These are phyloP conservation scores for Eimeria zaria DNA, from an alignment of 169 alveolate species.

Conservation along the genomic window DNA sequence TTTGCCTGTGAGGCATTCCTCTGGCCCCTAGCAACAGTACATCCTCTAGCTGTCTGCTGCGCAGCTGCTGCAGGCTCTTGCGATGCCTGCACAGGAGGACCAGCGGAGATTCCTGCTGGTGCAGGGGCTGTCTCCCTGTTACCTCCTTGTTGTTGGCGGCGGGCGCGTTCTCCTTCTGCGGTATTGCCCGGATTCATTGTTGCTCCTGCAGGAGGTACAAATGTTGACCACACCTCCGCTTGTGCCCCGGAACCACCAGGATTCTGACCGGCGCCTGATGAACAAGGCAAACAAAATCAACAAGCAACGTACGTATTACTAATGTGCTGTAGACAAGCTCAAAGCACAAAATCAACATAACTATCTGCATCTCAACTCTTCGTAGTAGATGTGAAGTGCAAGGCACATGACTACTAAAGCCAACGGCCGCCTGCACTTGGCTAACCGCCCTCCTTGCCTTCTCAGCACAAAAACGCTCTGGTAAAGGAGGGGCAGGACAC, in stretches of 20 bases:
- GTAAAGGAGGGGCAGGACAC: conserved; percentile 18
- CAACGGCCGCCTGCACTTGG: too few relatives aligned
- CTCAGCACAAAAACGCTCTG: not conserved
- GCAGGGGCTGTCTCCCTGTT: not conserved
- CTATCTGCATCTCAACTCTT: too few relatives aligned
- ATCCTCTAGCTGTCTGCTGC: not conserved
- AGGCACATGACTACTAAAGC: too few relatives aligned
- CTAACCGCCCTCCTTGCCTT: not conserved
- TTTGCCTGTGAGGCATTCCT: not conserved
- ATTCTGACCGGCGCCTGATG: too few relatives aligned
- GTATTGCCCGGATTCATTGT: not conserved
- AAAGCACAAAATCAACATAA: too few relatives aligned
- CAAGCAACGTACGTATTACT: too few relatives aligned
- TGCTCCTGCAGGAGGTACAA: not conserved
- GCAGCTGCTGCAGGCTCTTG: not conserved
- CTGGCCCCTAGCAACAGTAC: not conserved
- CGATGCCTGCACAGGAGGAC: not conserved
- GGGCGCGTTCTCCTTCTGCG: not conserved
- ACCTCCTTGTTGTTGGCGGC: not conserved
- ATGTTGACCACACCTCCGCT: too few relatives aligned
- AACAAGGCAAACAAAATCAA: too few relatives aligned
- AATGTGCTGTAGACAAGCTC: too few relatives aligned
- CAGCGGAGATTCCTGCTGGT: not conserved
- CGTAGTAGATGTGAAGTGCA: too few relatives aligned
- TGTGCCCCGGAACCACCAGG: too few relatives aligned